phyloP scores from a whole-genome alignment of 2,329 filamentous ascomycete species.

The Pseudocercospora macadamiae region DNA sequence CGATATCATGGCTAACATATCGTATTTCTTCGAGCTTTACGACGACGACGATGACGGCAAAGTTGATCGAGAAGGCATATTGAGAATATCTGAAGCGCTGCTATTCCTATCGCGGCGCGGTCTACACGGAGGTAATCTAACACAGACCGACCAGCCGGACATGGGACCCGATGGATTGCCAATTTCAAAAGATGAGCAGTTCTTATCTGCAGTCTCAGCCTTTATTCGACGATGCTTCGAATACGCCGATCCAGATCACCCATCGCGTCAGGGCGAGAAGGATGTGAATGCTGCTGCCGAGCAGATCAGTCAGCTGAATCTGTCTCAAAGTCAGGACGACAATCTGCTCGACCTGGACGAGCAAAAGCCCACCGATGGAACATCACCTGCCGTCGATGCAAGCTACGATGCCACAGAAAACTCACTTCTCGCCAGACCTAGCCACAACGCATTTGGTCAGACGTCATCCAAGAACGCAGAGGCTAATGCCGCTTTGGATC shows the following conservation, averaged over 20 bases:
- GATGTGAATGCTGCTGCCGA: conserved; percentile 41
- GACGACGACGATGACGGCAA: conserved; percentile 89
- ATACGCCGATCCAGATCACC: conserved; percentile 86
- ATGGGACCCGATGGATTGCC: conserved; percentile 36
- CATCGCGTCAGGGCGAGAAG: conserved; percentile 32
- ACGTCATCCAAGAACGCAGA: conserved; percentile 65
- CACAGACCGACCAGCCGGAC: conserved; percentile 13
- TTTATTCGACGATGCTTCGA: conserved; percentile 97
- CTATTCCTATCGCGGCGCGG: conserved; percentile 90
- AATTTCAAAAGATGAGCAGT: conserved; percentile 74
- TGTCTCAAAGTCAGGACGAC: conserved; percentile 66
- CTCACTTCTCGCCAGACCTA: conserved; percentile 32
- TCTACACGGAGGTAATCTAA: conserved; percentile 58
- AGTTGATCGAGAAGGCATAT: conserved; percentile 91
- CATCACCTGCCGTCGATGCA: conserved; percentile 8
- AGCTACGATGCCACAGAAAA: conserved; percentile 22
- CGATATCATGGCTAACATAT: conserved; percentile 97
- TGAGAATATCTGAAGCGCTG: conserved; percentile 90
- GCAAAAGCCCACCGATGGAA: conserved; percentile 35
- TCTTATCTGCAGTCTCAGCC: conserved; percentile 88
- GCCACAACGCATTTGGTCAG: conserved; percentile 40
- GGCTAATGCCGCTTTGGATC: conserved; percentile 88
- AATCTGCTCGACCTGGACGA: conserved; percentile 63
- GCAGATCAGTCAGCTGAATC: conserved; percentile 66
- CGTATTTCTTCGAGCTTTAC: conserved; percentile 96